phyloP scores from a whole-genome alignment of 805 yeast genomes.

The Wickerhamiella kurtzmanii region DNA sequence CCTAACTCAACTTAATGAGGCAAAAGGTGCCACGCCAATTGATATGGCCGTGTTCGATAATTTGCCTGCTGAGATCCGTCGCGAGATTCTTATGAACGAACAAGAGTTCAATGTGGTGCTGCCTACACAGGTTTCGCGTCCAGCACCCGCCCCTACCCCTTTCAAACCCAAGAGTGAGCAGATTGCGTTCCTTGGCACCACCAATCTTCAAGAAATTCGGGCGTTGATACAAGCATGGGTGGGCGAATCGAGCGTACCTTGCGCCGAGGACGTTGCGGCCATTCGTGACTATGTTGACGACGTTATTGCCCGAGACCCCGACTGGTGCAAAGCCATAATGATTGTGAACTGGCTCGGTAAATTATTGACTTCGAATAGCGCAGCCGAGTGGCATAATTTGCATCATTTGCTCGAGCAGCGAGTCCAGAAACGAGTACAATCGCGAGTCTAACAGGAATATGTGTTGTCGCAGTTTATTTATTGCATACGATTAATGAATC shows the following conservation, averaged over 20 bases:
- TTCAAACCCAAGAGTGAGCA: constrained; percentile 13
- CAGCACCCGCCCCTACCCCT: not conserved
- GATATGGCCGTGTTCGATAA: constrained; percentile 53
- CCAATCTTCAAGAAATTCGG: constrained; percentile 28
- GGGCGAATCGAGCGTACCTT: constrained; percentile 25
- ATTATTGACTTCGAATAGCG: not conserved
- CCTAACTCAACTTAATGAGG: constrained; percentile 9
- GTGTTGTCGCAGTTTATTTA: not conserved
- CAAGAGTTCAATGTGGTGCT: constrained; percentile 10
- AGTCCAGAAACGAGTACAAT: not conserved
- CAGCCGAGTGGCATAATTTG: constrained; percentile 5
- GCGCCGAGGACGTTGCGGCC: constrained; percentile 28
- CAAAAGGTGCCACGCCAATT: constrained; percentile 19
- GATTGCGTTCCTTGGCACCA: constrained; percentile 26
- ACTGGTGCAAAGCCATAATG: constrained; percentile 18
- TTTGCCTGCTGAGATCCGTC: constrained; percentile 52
- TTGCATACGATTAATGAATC: no score
- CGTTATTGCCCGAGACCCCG: constrained; percentile 22
- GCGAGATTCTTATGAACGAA: constrained; percentile 33
- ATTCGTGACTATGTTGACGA: constrained; percentile 27
- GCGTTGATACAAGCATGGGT: constrained; percentile 29
- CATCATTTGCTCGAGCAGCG: not conserved
- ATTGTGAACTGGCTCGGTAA: constrained; percentile 16
- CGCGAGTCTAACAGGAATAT: not conserved
- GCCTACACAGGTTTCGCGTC: constrained; percentile 4